Percentiles rank a stretch among this genome's conserved stretches.
phyloP scores from a whole-genome alignment of 2,329 filamentous ascomycete species.

The Canariomyces notabilis region DNA sequence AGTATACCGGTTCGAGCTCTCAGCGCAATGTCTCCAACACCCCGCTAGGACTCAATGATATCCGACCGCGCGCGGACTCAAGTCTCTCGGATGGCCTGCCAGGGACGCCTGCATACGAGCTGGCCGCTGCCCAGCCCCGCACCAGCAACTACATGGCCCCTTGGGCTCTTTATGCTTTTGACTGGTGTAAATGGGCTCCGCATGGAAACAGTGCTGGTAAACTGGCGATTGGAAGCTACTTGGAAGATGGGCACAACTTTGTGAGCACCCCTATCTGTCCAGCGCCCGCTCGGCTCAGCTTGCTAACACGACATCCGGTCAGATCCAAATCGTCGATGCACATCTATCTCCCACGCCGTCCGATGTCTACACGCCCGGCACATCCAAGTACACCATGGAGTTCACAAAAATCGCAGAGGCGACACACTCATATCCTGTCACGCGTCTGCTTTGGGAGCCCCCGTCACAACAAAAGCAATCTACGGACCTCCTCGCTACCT shows the following conservation, averaged over 20 bases:
- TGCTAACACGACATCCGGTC: conserved; percentile 15
- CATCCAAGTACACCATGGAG: conserved; percentile 72
- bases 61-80: conserved; percentile 79
- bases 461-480: conserved; percentile 92
- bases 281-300: not conserved
- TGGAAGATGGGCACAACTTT: conserved; percentile 98
- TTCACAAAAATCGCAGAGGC: conserved; percentile 94
- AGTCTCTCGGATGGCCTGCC: conserved; percentile 67
- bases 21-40: conserved; percentile 71
- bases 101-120: conserved; percentile 60
- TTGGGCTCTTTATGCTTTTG: conserved; percentile 93
- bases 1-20: conserved; percentile 52
- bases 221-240: conserved; percentile 88
- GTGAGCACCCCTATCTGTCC: conserved; percentile 45
- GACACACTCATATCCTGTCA: conserved; percentile 96
- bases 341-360: conserved; percentile 67
- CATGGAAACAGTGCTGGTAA: conserved; percentile 79
- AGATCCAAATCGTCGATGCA: conserved; percentile 97
- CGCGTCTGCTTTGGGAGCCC: conserved; percentile 90
- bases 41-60: conserved; percentile 85
- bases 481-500: conserved; percentile 90
- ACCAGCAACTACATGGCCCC: conserved; percentile 93
- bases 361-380: conserved; percentile 63
- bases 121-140: conserved; percentile 58
- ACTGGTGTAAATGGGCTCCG: conserved; percentile 98